Conservation (phyloP, 1,284 basidiomycete genomes). For the Omphalotus olearius region DNA sequence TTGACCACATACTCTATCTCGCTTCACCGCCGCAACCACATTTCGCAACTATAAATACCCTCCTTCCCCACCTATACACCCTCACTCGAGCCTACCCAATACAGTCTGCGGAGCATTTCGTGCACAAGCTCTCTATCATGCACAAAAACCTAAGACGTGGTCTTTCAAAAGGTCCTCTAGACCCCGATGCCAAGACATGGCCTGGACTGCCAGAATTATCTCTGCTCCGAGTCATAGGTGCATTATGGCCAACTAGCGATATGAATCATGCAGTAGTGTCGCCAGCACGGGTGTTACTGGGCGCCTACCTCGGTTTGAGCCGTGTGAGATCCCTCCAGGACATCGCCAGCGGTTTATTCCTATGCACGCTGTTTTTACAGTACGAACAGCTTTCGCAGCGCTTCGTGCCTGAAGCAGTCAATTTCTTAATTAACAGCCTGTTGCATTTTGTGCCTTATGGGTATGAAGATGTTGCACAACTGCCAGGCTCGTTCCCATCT, state of each 20-base stretch:
- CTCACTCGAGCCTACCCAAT: slow-evolving; percentile 83
- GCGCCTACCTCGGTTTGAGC: slow-evolving; percentile 85
- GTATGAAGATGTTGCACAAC: slow-evolving; percentile 39
- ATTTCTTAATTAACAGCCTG: slow-evolving; percentile 72
- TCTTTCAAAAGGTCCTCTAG: slow-evolving; percentile 68
- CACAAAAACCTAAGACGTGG: slow-evolving; percentile 92
- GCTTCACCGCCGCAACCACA: slow-evolving; percentile 61
- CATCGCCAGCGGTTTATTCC: slow-evolving; percentile 83
- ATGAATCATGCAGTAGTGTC: slow-evolving; percentile 88
- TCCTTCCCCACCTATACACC: slow-evolving; percentile 81
- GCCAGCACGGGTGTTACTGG: slow-evolving; percentile 85
- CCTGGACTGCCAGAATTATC: slow-evolving; percentile 82
- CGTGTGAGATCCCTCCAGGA: slow-evolving; percentile 76
- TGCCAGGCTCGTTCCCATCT: slow-evolving; percentile 68
- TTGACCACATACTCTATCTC: slow-evolving; percentile 87
- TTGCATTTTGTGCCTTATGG: slow-evolving; percentile 70
- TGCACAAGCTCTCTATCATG: slow-evolving; percentile 85
- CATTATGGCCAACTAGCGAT: slow-evolving; percentile 93
- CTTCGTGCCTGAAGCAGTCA: slow-evolving; percentile 86
- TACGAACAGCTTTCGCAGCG: slow-evolving; percentile 86
- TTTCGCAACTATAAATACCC: slow-evolving; percentile 57
- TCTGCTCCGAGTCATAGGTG: slow-evolving; percentile 77
- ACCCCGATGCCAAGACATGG: slow-evolving; percentile 76
- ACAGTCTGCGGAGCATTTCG: slow-evolving; percentile 76
- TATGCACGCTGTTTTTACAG: slow-evolving; percentile 80